Evolutionary conservation across 768 basidiomycete genomes (phyloP).

Genomic region (Termitomyces sp.): DNA sequence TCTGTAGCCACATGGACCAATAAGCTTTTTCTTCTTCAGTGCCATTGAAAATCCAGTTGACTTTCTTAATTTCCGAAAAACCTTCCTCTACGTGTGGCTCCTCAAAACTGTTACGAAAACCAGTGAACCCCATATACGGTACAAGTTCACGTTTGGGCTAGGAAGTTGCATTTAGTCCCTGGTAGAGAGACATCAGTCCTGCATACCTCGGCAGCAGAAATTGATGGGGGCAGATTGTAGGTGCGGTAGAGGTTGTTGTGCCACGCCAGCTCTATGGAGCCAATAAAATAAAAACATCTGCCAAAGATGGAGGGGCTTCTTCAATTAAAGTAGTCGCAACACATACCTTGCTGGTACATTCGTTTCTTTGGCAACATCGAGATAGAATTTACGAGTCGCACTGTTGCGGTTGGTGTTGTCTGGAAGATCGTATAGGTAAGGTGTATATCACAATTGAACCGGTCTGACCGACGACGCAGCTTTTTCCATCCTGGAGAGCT

Average conservation of each 20-base stretch:
- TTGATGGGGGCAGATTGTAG: constrained; percentile 46
- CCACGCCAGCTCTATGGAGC: constrained; percentile 77
- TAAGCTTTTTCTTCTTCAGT: constrained; percentile 57
- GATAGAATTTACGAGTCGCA: constrained; percentile 63
- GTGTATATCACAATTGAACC: background rate
- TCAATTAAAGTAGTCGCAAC: background rate
- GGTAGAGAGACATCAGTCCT: background rate
- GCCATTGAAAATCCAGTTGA: constrained; percentile 82
- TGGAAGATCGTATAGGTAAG: constrained; percentile 19
- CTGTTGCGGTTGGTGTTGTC: constrained; percentile 91
- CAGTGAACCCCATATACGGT: constrained; percentile 53
- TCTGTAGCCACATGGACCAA: constrained; percentile 87
- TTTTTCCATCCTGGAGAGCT: constrained; percentile 46
- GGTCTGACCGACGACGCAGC: constrained; percentile 72
- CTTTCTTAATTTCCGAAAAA: constrained; percentile 65
- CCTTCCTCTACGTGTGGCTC: constrained; percentile 67
- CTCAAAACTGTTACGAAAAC: constrained; percentile 58
- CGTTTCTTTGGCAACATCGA: constrained; percentile 56
- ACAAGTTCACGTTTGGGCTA: constrained; percentile 47
- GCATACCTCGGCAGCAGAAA: constrained; percentile 35
- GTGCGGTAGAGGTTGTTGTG: constrained; percentile 93
- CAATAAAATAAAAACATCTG: constrained; percentile 74
- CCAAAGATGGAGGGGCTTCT: background rate
- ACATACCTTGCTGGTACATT: constrained; percentile 52
- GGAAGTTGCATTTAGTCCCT: background rate